Conservation (phyloP, 116 monocot species). For the Papilionanthe hybrid region DNA sequence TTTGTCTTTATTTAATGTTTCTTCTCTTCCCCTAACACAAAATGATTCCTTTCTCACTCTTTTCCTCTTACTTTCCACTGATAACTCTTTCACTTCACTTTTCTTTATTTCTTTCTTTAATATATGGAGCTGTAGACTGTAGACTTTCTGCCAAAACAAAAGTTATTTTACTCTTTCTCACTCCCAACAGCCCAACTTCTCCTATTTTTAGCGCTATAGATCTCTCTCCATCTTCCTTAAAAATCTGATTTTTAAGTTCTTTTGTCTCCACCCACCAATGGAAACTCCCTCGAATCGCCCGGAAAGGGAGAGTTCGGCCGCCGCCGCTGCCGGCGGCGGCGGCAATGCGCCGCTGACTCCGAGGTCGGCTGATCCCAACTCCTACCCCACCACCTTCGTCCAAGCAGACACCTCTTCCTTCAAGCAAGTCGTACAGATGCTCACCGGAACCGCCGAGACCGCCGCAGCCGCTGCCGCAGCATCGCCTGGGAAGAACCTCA, state of each 20-base stretch:
- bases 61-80: constrained; percentile 9
- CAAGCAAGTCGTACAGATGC: constrained; percentile 28
- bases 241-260: background rate
- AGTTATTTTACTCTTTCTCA: background rate
- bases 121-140: background rate
- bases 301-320: background rate
- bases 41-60: constrained; percentile 1
- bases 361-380: background rate
- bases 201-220: background rate
- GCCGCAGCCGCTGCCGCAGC: constrained; percentile 13
- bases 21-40: constrained; percentile 8
- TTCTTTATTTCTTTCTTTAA: background rate
- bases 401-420: constrained; percentile 27
- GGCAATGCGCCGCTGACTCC: background rate
- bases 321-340: background rate
- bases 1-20: background rate
- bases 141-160: constrained; percentile 7
- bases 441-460: constrained; percentile 21
- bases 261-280: background rate
- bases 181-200: constrained; percentile 1
- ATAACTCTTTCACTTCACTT: constrained; percentile 2
- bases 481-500: background rate
- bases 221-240: constrained; percentile 1
- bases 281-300: background rate
- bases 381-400: constrained; percentile 22